Conservation (phyloP, 78 protist species). For the Cyanophora paradoxa region DNA sequence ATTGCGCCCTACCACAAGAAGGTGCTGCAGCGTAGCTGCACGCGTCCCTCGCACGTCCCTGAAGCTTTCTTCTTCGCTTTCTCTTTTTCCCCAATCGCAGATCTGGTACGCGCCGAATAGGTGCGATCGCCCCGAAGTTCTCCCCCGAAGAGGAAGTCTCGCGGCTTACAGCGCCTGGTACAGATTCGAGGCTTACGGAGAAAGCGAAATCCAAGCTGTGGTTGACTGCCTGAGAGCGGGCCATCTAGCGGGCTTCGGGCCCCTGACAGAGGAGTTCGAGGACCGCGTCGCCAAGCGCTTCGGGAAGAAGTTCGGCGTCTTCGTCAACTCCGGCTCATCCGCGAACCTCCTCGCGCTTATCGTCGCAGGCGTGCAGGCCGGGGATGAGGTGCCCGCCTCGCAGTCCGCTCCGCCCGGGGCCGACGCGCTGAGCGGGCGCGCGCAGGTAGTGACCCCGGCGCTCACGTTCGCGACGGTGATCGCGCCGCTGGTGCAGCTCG, state of each 20-base stretch:
- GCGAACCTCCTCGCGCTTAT: slow-evolving; percentile 14
- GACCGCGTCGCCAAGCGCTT: slow-evolving; percentile 12
- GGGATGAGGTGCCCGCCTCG: no score
- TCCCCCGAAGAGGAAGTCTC: no score
- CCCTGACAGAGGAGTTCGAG: slow-evolving; percentile 13
- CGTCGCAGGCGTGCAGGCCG: neutral
- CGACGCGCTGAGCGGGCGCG: no score
- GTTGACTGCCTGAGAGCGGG: slow-evolving; percentile 2
- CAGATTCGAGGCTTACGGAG: slow-evolving; percentile 26
- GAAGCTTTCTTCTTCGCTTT: neutral
- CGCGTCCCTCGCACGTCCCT: no score
- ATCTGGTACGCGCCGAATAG: slow-evolving; percentile 15
- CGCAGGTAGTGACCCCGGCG: slow-evolving; percentile 16
- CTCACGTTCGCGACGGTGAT: slow-evolving; percentile 9
- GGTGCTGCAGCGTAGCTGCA: no score
- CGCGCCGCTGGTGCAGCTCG: slow-evolving; percentile 12
- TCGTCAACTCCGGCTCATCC: slow-evolving; percentile 20
- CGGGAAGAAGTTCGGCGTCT: slow-evolving; percentile 20
- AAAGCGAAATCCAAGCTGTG: slow-evolving; percentile 18
- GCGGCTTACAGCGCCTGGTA: no score
- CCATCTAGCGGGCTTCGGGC: slow-evolving; percentile 5
- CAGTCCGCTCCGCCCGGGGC: no score
- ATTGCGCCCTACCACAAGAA: no score
- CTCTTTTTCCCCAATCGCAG: neutral
- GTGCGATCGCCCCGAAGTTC: no score